These are phyloP conservation scores for Platanthera guangdongensis DNA, from an alignment of 106 monocot species.

Conservation along the genomic window DNA sequence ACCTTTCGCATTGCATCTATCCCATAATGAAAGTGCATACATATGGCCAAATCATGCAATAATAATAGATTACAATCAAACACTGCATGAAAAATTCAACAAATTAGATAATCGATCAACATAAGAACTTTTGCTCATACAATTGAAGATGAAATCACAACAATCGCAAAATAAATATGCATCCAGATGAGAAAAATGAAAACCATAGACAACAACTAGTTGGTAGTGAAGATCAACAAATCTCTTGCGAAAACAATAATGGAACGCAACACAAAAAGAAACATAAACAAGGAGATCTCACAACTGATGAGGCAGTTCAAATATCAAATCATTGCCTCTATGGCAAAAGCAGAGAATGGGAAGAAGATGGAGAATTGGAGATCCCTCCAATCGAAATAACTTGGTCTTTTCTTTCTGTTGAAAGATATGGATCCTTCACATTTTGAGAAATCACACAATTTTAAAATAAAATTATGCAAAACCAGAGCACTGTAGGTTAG, in stretches of 20 bases:
- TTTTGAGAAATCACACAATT: too few species aligned
- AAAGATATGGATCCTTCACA: too few species aligned
- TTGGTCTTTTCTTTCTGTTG: too few species aligned
- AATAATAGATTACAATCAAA: too few species aligned
- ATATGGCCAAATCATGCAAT: background rate
- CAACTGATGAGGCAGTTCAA: background rate
- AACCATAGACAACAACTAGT: background rate
- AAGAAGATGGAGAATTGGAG: background rate
- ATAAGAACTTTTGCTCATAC: background rate
- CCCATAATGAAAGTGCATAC: background rate
- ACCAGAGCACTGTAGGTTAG: too few species aligned
- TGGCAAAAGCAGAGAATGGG: background rate
- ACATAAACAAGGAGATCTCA: background rate
- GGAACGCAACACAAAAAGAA: background rate
- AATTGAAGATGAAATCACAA: too few species aligned
- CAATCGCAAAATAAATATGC: too few species aligned
- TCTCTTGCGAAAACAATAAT: background rate
- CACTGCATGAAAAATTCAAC: background rate
- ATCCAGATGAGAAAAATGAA: too few species aligned
- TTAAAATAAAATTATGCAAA: too few species aligned
- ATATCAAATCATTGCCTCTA: background rate
- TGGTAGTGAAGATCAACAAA: background rate
- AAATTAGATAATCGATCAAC: background rate
- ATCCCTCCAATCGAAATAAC: background rate
- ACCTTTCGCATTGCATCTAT: background rate